Conservation (phyloP, 495 filamentous ascomycete genomes). For the Achaetomiella virescens region DNA sequence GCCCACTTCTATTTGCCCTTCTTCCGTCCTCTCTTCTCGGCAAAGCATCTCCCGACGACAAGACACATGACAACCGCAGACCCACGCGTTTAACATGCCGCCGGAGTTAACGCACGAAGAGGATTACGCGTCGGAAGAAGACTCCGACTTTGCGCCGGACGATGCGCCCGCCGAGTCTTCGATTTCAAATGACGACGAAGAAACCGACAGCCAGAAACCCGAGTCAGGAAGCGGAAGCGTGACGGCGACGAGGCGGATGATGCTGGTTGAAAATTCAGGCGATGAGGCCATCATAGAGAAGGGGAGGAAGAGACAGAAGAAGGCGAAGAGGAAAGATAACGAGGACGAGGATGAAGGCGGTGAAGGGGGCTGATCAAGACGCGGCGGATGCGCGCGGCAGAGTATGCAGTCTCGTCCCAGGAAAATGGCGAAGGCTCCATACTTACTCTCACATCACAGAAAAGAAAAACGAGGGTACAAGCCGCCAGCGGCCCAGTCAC, state of each 20-base stretch:
- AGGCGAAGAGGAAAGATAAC: constrained; percentile 43
- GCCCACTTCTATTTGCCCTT: background rate
- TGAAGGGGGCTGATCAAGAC: constrained; percentile 78
- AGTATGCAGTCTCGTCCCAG: constrained; percentile 31
- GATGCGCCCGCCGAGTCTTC: constrained; percentile 45
- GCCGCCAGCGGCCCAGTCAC: constrained; percentile 63
- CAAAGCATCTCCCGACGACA: background rate
- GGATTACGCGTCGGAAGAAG: constrained; percentile 64
- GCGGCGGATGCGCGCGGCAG: constrained; percentile 57
- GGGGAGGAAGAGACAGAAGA: constrained; percentile 52
- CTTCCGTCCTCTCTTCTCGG: constrained; percentile 1
- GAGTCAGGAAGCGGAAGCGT: constrained; percentile 34
- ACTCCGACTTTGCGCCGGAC: constrained; percentile 67
- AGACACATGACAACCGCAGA: background rate
- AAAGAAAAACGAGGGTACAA: constrained; percentile 57
- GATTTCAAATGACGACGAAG: constrained; percentile 38
- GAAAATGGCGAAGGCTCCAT: background rate
- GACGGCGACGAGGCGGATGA: constrained; percentile 36
- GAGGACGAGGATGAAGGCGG: constrained; percentile 54
- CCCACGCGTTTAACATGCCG: constrained; percentile 11
- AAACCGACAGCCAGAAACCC: constrained; percentile 4
- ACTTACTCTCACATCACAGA: constrained; percentile 37
- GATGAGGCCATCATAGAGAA: constrained; percentile 69
- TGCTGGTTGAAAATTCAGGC: constrained; percentile 58
- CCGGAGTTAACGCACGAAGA: constrained; percentile 42